Conservation (phyloP, 805 yeast genomes). For the Saturnispora bothae region DNA sequence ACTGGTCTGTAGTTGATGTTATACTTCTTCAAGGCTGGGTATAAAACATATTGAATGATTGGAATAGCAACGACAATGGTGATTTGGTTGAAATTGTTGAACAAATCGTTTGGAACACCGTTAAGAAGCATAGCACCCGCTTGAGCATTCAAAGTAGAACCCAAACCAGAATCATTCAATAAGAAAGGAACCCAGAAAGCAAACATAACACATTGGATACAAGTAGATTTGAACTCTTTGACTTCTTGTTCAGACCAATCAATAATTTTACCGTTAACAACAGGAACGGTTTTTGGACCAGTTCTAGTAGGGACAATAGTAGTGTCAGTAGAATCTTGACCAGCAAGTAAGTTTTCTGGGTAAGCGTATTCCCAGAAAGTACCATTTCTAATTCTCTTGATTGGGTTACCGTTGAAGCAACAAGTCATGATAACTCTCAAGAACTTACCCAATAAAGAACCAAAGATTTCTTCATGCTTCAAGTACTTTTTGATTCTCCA, state of each 20-base stretch:
- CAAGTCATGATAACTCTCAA: constrained; percentile 32
- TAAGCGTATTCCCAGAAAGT: constrained; percentile 41
- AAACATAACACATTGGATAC: constrained; percentile 37
- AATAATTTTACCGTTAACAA: constrained; percentile 23
- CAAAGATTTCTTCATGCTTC: constrained; percentile 28
- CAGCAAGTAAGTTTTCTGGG: constrained; percentile 33
- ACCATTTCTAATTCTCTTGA: constrained; percentile 30
- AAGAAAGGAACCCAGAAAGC: constrained; percentile 30
- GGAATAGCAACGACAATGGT: constrained; percentile 44
- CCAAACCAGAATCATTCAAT: constrained; percentile 39
- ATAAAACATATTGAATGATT: constrained; percentile 36
- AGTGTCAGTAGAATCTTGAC: constrained; percentile 28
- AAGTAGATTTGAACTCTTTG: constrained; percentile 33
- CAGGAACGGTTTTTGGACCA: not conserved
- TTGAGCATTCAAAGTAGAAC: constrained; percentile 38
- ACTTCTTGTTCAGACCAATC: constrained; percentile 36
- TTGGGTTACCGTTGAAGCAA: constrained; percentile 31
- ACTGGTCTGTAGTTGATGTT: constrained; percentile 35
- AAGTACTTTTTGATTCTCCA: constrained; percentile 25
- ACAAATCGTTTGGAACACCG: constrained; percentile 48
- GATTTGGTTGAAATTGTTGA: constrained; percentile 43
- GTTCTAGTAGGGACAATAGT: constrained; percentile 15
- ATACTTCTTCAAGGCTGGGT: constrained; percentile 35
- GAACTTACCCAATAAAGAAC: constrained; percentile 37
- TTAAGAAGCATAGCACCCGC: constrained; percentile 43